Percentiles rank a stretch among this genome's conserved stretches.
Conservation (phyloP, 257 asterid species). For the Solanum virginianum region DNA sequence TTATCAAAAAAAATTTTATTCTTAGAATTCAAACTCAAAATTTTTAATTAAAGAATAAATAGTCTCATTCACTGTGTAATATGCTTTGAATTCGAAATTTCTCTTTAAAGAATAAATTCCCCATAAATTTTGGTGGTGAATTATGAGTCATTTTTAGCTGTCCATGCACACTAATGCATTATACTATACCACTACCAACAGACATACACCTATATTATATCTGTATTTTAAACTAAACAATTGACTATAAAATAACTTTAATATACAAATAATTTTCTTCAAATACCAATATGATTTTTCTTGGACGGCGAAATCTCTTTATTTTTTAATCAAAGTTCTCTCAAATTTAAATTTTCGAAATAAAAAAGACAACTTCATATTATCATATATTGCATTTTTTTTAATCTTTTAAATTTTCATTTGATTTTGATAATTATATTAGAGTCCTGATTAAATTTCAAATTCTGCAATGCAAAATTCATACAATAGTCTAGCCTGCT, state of each 20-base stretch:
- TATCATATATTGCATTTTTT: too few relatives aligned
- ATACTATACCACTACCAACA: not conserved
- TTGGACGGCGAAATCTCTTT: not conserved
- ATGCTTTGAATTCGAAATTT: not conserved
- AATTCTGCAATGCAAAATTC: too few relatives aligned
- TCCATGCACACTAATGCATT: not conserved
- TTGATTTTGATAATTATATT: too few relatives aligned
- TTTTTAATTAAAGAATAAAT: too few relatives aligned
- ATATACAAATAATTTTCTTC: not conserved
- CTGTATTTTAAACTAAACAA: not conserved
- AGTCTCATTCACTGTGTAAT: too few relatives aligned
- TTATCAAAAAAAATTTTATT: too few relatives aligned
- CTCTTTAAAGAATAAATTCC: fast-evolving
- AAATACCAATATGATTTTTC: not conserved
- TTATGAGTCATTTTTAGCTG: not conserved
- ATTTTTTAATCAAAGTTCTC: not conserved
- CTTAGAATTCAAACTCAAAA: too few relatives aligned
- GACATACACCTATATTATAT: not conserved
- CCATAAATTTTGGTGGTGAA: not conserved
- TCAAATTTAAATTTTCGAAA: too few relatives aligned
- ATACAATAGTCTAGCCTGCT: too few relatives aligned
- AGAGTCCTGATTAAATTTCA: too few relatives aligned
- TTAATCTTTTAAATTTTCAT: too few relatives aligned
- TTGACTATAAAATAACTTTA: not conserved
- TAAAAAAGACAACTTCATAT: too few relatives aligned